Evolutionary conservation across 495 filamentous ascomycete genomes (phyloP), one percentile per base, ranked within the genome.

Genomic region (Articulospora tetracladia): DNA sequence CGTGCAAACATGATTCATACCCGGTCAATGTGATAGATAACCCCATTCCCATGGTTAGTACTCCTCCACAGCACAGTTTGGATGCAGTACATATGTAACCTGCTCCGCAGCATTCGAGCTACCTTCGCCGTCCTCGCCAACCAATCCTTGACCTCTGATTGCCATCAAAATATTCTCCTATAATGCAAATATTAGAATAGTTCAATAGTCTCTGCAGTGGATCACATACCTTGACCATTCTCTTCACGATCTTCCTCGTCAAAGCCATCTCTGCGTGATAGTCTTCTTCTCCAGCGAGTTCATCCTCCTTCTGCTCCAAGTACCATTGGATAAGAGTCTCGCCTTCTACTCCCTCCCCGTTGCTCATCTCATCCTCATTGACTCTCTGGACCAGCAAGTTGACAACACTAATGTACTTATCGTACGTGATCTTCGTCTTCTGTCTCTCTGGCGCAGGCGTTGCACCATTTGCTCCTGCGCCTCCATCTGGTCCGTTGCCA

Each of bases 91-190:
- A 73, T 97, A 98, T 27, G 96, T 83, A 6, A 86, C 77, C 72
- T 80, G 83, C 39, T 76, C 74, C 39, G 69, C 66, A 22, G 72
- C 77, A 32, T 66, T 62, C 12, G 76, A 70, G 51, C 68, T 77
- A 34, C 80, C 76, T 19, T 76, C 68, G 1, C 76, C 76, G 41
- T 79, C 76, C 1, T 80, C 82, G 15, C 71, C 75, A 10, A 88
- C 77, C 17, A 95, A 76, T 12, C 91, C 90, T 66, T 95, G 83
- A n/a, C 92, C 93, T 25, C 88, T 81, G 51, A 98, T 89, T 6
- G 85, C 90, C 86, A 98, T 92, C 46, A 98, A 79, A 49, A 97
- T 89, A 61, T 94, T 92, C 67, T 97, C 92, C 91, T 95, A 64
- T 48, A 10, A 20, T 39, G 26, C n/a, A n/a, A n/a, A n/a, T n/a